Evolutionary conservation across 176 grass and related monocot genomes (phyloP).

Genomic region (Oryza punctata): DNA sequence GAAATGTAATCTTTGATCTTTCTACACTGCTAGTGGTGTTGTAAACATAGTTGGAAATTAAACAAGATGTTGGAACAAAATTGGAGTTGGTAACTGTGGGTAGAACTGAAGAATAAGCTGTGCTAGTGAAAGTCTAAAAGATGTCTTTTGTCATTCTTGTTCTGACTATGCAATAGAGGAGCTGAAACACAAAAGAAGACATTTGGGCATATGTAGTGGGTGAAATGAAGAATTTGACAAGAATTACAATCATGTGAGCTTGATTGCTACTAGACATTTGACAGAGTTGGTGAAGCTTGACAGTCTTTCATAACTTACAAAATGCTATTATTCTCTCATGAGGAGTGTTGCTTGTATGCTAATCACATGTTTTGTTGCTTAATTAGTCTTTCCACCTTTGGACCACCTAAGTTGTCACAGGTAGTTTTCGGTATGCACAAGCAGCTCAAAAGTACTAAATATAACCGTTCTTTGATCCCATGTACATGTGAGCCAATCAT

Average conservation of each 20-base stretch:
- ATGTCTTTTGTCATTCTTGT: neutral
- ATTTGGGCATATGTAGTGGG: neutral
- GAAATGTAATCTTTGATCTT: conserved; percentile 6
- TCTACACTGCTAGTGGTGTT: neutral
- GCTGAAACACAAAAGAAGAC: neutral
- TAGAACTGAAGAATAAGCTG: no score
- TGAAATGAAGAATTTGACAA: neutral
- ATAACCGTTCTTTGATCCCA: neutral
- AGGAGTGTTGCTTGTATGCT: conserved; percentile 31
- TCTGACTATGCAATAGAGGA: neutral
- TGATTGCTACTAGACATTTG: neutral
- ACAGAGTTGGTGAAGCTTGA: neutral
- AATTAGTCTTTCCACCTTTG: conserved; percentile 1
- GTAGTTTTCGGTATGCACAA: conserved; percentile 16
- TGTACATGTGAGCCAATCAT: conserved; percentile 40
- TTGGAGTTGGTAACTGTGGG: neutral
- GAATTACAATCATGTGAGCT: neutral
- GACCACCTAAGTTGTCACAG: conserved; percentile 12
- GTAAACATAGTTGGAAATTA: neutral
- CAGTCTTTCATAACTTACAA: neutral
- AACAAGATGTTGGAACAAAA: neutral
- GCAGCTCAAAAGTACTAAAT: neutral
- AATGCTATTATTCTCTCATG: neutral
- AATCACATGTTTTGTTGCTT: conserved; percentile 19
- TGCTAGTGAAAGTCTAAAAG: neutral